phyloP scores from a whole-genome alignment of 805 yeast species.

The Ogataea zsoltii region DNA sequence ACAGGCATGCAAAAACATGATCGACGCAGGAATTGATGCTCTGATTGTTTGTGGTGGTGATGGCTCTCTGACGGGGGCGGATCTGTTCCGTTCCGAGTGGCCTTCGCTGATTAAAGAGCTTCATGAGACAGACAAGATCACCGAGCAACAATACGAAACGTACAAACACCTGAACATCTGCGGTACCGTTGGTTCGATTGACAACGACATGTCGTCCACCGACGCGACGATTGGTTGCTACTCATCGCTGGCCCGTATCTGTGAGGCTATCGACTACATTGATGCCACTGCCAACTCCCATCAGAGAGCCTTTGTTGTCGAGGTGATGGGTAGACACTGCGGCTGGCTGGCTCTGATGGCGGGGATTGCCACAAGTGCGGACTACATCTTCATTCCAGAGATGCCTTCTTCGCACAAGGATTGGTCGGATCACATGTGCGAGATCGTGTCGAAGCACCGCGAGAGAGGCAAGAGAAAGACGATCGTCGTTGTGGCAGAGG shows the following conservation, averaged over 20 bases:
- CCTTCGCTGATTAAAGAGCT: slow-evolving; percentile 66
- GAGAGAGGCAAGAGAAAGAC: slow-evolving; percentile 74
- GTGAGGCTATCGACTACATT: slow-evolving; percentile 74
- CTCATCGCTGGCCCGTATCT: slow-evolving; percentile 74
- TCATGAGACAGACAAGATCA: slow-evolving; percentile 43
- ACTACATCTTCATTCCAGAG: slow-evolving; percentile 78
- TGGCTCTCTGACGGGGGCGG: slow-evolving; percentile 83
- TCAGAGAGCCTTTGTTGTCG: slow-evolving; percentile 80
- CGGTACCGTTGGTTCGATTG: slow-evolving; percentile 82
- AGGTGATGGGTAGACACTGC: slow-evolving; percentile 89
- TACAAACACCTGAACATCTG: slow-evolving; percentile 64
- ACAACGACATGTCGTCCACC: slow-evolving; percentile 82
- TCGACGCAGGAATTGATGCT: slow-evolving; percentile 73
- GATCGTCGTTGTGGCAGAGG: slow-evolving; percentile 80
- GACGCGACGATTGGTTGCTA: slow-evolving; percentile 82
- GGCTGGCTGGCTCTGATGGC: slow-evolving; percentile 87
- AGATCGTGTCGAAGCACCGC: slow-evolving; percentile 64
- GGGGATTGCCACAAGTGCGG: slow-evolving; percentile 79
- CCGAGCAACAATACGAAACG: slow-evolving; percentile 45
- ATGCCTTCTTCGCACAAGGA: slow-evolving; percentile 62
- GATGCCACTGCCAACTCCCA: slow-evolving; percentile 85
- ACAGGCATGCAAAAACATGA: slow-evolving; percentile 62
- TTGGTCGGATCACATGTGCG: slow-evolving; percentile 70
- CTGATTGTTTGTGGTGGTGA: slow-evolving; percentile 83
- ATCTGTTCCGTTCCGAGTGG: slow-evolving; percentile 75